Percentiles rank a stretch among this genome's conserved stretches.
Conservation (phyloP, 2,329 filamentous ascomycete genomes). For the Pseudogymnoascus sp. region DNA sequence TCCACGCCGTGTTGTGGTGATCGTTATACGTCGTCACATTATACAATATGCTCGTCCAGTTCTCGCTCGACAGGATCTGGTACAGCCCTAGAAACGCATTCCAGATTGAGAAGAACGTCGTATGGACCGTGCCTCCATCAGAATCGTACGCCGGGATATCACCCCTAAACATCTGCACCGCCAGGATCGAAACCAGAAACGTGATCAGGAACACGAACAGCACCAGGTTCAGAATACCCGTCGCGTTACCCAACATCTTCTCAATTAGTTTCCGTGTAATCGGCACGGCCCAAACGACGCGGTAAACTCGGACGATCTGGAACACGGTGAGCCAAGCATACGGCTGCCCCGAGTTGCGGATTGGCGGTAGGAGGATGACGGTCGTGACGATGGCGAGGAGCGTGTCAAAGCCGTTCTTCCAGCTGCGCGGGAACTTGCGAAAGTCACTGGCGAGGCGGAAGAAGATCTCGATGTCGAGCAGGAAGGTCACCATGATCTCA, state of each 20-base stretch:
- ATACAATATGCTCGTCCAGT: constrained; percentile 89
- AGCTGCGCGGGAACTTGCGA: constrained; percentile 68
- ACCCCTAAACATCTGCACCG: constrained; percentile 84
- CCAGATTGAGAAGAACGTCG: constrained; percentile 85
- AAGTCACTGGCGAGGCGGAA: constrained; percentile 73
- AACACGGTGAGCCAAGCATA: constrained; percentile 91
- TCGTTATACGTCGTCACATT: constrained; percentile 65
- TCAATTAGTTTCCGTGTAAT: constrained; percentile 81
- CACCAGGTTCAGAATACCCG: constrained; percentile 89
- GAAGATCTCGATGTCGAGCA: constrained; percentile 75
- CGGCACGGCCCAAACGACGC: constrained; percentile 81
- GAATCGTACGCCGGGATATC: constrained; percentile 63
- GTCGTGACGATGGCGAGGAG: constrained; percentile 72
- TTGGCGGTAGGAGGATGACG: constrained; percentile 76
- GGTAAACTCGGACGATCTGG: constrained; percentile 86
- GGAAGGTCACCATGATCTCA: constrained; percentile 68
- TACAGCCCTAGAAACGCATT: constrained; percentile 98
- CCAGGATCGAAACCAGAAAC: constrained; percentile 88
- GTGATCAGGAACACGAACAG: constrained; percentile 95
- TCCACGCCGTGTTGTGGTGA: constrained; percentile 71
- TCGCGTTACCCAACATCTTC: constrained; percentile 82
- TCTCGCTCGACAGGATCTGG: constrained; percentile 88
- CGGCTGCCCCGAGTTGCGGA: constrained; percentile 60
- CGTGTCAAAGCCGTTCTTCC: constrained; percentile 74
- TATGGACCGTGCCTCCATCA: constrained; percentile 54